These are phyloP conservation scores for Litsea cubeba DNA, from an alignment of 164 flowering plant species.

Conservation along the genomic window DNA sequence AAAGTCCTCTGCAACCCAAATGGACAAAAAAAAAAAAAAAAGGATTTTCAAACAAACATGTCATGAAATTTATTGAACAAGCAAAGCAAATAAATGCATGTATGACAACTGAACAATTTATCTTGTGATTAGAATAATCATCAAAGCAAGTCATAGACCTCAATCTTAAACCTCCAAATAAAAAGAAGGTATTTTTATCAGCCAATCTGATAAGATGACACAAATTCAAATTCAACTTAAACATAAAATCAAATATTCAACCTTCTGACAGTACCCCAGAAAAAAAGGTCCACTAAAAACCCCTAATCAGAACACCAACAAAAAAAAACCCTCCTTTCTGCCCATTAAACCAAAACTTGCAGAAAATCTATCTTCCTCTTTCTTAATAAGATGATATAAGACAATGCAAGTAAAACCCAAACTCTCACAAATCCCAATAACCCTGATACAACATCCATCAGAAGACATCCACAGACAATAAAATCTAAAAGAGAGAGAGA, in stretches of 20 bases:
- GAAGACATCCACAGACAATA: too few species aligned
- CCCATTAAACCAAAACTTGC: background rate
- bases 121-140: background rate
- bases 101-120: background rate
- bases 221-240: too few species aligned
- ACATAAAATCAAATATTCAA: too few species aligned
- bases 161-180: too few species aligned
- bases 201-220: too few species aligned
- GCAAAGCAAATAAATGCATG: background rate
- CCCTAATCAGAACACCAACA: background rate
- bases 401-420: background rate
- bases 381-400: too few species aligned
- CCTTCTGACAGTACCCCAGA: background rate
- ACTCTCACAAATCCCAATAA: background rate
- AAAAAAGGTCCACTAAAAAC: background rate
- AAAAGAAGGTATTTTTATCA: too few species aligned
- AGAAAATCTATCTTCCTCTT: background rate
- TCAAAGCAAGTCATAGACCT: background rate
- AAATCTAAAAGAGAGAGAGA: too few species aligned
- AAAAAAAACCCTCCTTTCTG: background rate
- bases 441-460: background rate
- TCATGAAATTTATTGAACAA: background rate
- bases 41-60: background rate
- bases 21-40: background rate
- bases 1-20: constrained; percentile 15